These are phyloP conservation scores for Lactifluus rugatus DNA, from an alignment of 768 basidiomycete genomes.

Conservation along the genomic window DNA sequence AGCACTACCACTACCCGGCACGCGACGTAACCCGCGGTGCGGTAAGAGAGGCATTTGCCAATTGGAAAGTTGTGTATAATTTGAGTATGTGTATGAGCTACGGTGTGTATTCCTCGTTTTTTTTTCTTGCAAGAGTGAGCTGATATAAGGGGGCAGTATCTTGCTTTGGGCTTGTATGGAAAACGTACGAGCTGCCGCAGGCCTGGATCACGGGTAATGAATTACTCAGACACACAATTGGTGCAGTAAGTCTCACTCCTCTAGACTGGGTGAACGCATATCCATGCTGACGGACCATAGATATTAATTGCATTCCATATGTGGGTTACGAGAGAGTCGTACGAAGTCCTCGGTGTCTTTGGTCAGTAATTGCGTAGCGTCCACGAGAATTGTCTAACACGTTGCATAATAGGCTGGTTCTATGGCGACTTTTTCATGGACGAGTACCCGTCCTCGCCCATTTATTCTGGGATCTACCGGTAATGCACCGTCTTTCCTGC, in stretches of 20 bases:
- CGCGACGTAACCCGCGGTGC: constrained; percentile 65
- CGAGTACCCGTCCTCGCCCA: constrained; percentile 79
- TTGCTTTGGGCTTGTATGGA: constrained; percentile 78
- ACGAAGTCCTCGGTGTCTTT: constrained; percentile 87
- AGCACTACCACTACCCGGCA: constrained; percentile 83
- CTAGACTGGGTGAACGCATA: neutral
- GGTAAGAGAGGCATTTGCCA: constrained; percentile 85
- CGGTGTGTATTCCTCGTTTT: constrained; percentile 36
- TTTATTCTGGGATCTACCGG: constrained; percentile 97
- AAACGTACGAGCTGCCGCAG: constrained; percentile 71
- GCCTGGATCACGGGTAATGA: constrained; percentile 87
- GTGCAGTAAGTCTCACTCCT: constrained; percentile 47
- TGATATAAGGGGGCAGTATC: constrained; percentile 46
- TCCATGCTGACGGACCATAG: constrained; percentile 30
- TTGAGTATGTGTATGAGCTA: constrained; percentile 92
- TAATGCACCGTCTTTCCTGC: constrained; percentile 24
- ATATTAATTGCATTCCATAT: constrained; percentile 77
- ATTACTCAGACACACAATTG: constrained; percentile 80
- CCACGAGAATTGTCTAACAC: neutral
- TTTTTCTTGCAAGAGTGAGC: neutral
- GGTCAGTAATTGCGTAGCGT: constrained; percentile 37
- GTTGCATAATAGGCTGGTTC: constrained; percentile 69
- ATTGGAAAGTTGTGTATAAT: constrained; percentile 94
- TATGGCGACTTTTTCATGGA: constrained; percentile 97
- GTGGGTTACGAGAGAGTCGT: constrained; percentile 87